Conservation (phyloP, 1,139 yeast species). For the Meyerozyma sp. region DNA sequence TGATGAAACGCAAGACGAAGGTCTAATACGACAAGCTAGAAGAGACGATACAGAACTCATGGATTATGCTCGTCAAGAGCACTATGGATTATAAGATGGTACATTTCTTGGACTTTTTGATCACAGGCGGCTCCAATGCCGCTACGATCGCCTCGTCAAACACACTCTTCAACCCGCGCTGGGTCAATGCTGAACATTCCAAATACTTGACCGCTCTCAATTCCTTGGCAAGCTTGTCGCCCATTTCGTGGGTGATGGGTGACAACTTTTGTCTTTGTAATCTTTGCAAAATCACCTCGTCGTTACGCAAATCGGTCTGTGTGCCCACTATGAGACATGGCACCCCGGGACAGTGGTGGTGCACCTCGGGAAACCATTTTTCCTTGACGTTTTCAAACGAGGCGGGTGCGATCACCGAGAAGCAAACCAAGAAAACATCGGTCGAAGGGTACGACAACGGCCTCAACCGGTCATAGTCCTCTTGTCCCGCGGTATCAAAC, state of each 20-base stretch:
- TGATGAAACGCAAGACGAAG: no score
- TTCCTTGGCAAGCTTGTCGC: slow-evolving; percentile 89
- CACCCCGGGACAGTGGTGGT: slow-evolving; percentile 96
- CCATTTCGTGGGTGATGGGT: slow-evolving; percentile 83
- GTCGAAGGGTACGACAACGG: slow-evolving; percentile 96
- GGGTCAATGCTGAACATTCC: slow-evolving; percentile 97
- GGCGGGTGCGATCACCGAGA: slow-evolving; percentile 93
- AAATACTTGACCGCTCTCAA: slow-evolving; percentile 93
- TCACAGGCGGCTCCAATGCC: slow-evolving; percentile 86
- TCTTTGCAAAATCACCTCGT: slow-evolving; percentile 83
- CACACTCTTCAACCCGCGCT: slow-evolving; percentile 90
- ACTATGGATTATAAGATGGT: slow-evolving; percentile 50
- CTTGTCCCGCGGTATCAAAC: slow-evolving; percentile 98
- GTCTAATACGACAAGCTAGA: no score
- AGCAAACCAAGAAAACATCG: slow-evolving; percentile 91
- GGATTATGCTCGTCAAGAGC: slow-evolving; percentile 2
- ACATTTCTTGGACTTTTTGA: slow-evolving; percentile 80
- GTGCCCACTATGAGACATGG: slow-evolving; percentile 96
- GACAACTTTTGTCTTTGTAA: slow-evolving; percentile 84
- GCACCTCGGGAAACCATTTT: slow-evolving; percentile 98
- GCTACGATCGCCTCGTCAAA: slow-evolving; percentile 98
- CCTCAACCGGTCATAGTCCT: slow-evolving; percentile 95
- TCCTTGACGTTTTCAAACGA: slow-evolving; percentile 97
- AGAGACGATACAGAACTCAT: not conserved
- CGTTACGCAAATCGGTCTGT: slow-evolving; percentile 90